Evolutionary conservation across 257 asterid species (phyloP).

Genomic region (Ballota nigra): DNA sequence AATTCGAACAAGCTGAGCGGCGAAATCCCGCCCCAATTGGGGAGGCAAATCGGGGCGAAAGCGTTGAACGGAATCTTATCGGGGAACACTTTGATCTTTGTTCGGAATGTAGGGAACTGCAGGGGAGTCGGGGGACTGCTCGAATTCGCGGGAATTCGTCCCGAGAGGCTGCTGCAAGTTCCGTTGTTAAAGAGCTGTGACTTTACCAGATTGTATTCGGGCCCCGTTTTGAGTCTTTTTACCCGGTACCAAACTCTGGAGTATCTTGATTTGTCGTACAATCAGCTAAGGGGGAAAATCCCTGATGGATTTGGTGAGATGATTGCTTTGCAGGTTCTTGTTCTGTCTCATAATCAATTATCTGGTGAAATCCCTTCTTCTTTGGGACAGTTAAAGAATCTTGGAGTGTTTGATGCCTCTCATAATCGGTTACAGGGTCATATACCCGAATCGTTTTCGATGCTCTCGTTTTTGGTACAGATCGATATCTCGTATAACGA

Average conservation of each 20-base stretch:
- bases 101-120: constrained; percentile 84
- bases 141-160: constrained; percentile 81
- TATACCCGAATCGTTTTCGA: constrained; percentile 80
- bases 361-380: constrained; percentile 86
- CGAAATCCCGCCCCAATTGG: constrained; percentile 83
- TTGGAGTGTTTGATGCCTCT: constrained; percentile 94
- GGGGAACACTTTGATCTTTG: constrained; percentile 84
- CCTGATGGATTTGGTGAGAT: constrained; percentile 87
- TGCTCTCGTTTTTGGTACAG: constrained; percentile 79
- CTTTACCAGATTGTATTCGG: constrained; percentile 77
- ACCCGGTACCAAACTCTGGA: constrained; percentile 81
- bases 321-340: constrained; percentile 91
- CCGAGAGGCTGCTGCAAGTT: constrained; percentile 71
- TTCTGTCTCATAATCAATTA: constrained; percentile 68
- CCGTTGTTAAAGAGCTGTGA: constrained; percentile 84
- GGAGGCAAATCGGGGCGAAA: constrained; percentile 77
- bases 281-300: constrained; percentile 78
- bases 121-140: constrained; percentile 92
- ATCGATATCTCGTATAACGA: constrained; percentile 84
- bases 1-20: constrained; percentile 71
- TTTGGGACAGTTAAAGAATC: constrained; percentile 73
- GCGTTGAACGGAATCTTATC: constrained; percentile 78
- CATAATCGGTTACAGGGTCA: constrained; percentile 84
- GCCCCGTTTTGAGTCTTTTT: constrained; percentile 77
- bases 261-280: constrained; percentile 90